phyloP scores from a whole-genome alignment of 139 green algal species.

The Choricystis sp. region DNA sequence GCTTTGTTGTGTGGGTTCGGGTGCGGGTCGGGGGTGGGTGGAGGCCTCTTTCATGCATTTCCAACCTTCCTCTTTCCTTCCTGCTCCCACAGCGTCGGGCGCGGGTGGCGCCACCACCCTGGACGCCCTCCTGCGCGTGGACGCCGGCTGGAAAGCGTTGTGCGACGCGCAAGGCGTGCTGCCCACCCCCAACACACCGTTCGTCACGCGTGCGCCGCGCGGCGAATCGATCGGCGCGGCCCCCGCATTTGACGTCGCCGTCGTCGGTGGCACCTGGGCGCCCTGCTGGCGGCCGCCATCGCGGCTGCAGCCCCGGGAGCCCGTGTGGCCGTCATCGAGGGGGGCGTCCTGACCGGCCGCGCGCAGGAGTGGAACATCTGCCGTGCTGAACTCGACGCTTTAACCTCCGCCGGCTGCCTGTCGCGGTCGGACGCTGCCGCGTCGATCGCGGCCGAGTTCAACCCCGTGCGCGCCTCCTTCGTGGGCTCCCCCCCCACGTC shows the following conservation, averaged over 20 bases:
- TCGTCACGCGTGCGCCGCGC: neutral
- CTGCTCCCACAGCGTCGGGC: conserved; percentile 27
- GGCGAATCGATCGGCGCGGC: conserved; percentile 4
- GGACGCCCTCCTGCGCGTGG: conserved; percentile 40
- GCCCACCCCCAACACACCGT: conserved; percentile 42
- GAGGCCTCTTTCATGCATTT: too few species aligned
- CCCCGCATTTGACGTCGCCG: conserved; percentile 23
- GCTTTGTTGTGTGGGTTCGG: too few species aligned
- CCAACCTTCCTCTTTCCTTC: too few species aligned
- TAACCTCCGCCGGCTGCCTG: conserved; percentile 26
- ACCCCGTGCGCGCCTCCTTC: conserved; percentile 52
- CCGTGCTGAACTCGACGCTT: conserved; percentile 48
- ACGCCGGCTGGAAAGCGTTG: conserved; percentile 48
- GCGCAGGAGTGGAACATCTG: conserved; percentile 80
- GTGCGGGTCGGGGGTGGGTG: too few species aligned
- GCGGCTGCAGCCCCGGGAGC: conserved; percentile 41
- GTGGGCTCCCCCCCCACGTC: conserved; percentile 30
- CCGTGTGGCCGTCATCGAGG: conserved; percentile 77
- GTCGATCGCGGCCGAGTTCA: conserved; percentile 69
- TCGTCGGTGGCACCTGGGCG: conserved; percentile 84
- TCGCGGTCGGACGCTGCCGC: conserved; percentile 47
- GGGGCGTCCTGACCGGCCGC: conserved; percentile 51
- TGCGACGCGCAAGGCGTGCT: conserved; percentile 21
- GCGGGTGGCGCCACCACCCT: conserved; percentile 57
- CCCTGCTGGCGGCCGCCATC: conserved; percentile 68